Base-by-base conservation (phyloP, 768 basidiomycete species). In the Pseudohyphozyma bogoriensis region DNA sequence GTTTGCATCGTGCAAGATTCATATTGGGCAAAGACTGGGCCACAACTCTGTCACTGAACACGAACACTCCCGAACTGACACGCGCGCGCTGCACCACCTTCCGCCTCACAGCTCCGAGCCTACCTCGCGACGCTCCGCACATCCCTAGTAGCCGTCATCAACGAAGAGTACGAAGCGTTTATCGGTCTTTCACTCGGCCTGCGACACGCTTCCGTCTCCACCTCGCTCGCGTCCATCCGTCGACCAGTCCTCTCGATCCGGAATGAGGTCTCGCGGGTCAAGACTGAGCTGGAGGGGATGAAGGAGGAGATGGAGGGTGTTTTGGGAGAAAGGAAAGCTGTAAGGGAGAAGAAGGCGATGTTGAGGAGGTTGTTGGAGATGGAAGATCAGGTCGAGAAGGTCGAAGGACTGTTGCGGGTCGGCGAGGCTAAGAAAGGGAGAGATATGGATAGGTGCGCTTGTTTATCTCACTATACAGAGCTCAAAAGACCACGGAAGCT, bases 111-210 rank as follows among this genome's bases (percentile, higher is more conserved):
- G 72, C 78, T 99, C 26, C 81, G 90, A 35, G 83, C 89, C 55
- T 96, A 96, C 72, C 78, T 89, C 61, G 81, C 82, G 0, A 77
- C 79, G 13, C 76, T 99, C 64, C 90, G 93, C 73, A 89, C 92
- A 72, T 93, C 95, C 72, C 80, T 99, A 37, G 90, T 97, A 33
- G 84, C 84, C 69, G 82, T 97, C 70, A 95, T 97, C 72, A 97
- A 99, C 74, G 86, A 90, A 68, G 95, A 97, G 75, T 99, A 97
- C 70, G 91, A 91, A 73, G 91, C 91, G 18, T 99, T 97, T 72
- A 93, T 97, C 69, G 89, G 87, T 68, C 78, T 99, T 33, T 92
- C 92, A 65, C 91, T 92, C 4, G 90, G 96, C 69, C 73, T 97
- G 65, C 80, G 84, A 66, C 89, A 86, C 46, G 92, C 96, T 74